Percentiles rank a stretch among this genome's conserved stretches.
phyloP scores from a whole-genome alignment of 208 protist species.

The Leishmania turanica region DNA sequence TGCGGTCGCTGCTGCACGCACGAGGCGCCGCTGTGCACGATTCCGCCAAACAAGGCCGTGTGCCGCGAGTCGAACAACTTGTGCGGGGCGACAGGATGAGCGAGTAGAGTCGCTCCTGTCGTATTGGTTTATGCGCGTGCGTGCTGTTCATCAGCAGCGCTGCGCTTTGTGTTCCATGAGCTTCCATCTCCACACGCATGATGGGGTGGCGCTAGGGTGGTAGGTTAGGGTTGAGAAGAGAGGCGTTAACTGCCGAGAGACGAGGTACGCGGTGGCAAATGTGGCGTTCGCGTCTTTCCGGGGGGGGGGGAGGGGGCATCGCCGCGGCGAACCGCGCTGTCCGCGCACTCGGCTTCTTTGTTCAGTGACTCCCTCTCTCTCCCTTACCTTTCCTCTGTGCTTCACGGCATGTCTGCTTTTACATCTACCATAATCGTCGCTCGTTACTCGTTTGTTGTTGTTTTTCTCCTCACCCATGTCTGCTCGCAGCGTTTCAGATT shows the following conservation, averaged over 20 bases:
- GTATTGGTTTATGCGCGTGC: neutral
- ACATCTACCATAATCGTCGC: neutral
- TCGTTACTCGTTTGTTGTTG: neutral
- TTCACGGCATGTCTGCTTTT: neutral
- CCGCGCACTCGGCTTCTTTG: neutral
- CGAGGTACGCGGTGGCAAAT: too few relatives aligned
- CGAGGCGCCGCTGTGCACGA: constrained; percentile 40
- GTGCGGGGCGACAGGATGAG: neutral
- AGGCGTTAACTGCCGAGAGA: neutral
- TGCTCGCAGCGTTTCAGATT: too few relatives aligned
- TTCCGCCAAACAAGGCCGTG: constrained; percentile 16
- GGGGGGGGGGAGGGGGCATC: too few relatives aligned
- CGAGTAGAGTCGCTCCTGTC: neutral
- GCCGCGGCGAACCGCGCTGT: neutral
- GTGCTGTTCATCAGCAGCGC: neutral
- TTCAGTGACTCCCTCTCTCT: neutral
- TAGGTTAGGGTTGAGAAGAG: neutral
- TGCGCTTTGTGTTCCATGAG: neutral
- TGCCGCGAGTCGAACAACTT: neutral
- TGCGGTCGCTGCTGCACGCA: too few relatives aligned
- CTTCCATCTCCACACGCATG: neutral
- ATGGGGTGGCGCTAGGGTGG: neutral
- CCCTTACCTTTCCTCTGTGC: neutral
- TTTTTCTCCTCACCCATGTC: too few relatives aligned
- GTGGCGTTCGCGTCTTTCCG: too few relatives aligned